These are phyloP conservation scores for Populus hybrid DNA, from an alignment of 441 rosid species.

Conservation along the genomic window DNA sequence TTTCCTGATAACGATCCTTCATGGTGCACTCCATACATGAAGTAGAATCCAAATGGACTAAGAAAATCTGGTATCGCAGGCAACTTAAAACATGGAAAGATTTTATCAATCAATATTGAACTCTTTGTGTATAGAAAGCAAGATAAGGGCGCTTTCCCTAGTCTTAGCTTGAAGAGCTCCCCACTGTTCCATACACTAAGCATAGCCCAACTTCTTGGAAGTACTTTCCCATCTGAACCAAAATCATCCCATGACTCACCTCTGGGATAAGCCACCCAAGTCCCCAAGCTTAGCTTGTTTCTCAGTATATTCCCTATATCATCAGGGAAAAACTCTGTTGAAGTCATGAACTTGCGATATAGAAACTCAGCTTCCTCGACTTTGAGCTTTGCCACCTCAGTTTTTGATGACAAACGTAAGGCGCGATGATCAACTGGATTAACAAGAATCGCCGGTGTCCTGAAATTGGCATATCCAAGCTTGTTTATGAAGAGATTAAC, in stretches of 20 bases:
- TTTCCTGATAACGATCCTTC: conserved; percentile 61
- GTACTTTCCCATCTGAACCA: conserved; percentile 12
- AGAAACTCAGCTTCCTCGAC: conserved; percentile 49
- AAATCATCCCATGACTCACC: conserved; percentile 28
- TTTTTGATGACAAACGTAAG: conserved; percentile 26
- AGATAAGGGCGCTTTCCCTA: conserved; percentile 56
- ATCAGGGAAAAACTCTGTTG: too few relatives aligned
- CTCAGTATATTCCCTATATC: conserved; percentile 55
- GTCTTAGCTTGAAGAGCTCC: conserved; percentile 56
- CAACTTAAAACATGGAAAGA: conserved; percentile 50
- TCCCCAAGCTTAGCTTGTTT: conserved; percentile 63
- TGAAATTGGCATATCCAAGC: conserved; percentile 54
- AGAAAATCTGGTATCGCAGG: conserved; percentile 54
- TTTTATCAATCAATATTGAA: conserved; percentile 38
- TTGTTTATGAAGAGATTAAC: conserved; percentile 45
- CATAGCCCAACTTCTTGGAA: conserved; percentile 63
- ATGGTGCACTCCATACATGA: conserved; percentile 59
- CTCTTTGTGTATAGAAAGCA: conserved; percentile 49
- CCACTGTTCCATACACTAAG: conserved; percentile 81
- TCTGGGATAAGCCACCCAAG: conserved; percentile 62
- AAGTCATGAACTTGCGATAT: conserved; percentile 46
- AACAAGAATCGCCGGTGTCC: conserved; percentile 60
- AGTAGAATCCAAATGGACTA: conserved; percentile 66
- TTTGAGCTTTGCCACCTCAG: conserved; percentile 43
- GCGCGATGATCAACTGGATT: conserved; percentile 46